Evolutionary conservation across 345 rosid species (phyloP), one percentile per base, ranked within the genome.

Genomic region (Acer saccharum): DNA sequence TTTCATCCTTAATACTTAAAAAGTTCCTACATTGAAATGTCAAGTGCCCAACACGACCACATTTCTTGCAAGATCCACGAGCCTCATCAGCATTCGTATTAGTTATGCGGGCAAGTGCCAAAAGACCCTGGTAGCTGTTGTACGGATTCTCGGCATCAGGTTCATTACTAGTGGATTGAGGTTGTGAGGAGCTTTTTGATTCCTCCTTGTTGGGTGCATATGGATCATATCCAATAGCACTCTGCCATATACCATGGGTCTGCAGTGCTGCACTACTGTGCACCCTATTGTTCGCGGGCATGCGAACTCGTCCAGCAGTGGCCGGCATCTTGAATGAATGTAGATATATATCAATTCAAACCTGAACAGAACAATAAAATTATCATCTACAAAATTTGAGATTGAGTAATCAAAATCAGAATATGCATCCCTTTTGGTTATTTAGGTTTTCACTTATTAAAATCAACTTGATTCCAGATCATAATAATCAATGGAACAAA

Each of bases 301-400:
- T 96, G 77, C 99, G 99, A 81, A 96, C 99, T 84, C 99, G 86
- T 13, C 99, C 99, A n/a, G 99, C 98, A 1, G 98, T 96, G 41
- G 99, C 99, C 86, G 98, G 99, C 98, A 96, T 96, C 92, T 86
- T 94, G 44, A 62, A 78, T 14, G 23, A 55, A 35, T 63, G 20
- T 7, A 7, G 16, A 25, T 50, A 76, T 25, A 25, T 25, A 25
- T 25, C 27, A 25, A 25, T 25, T 60, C 65, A 65, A 80, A 65
- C 11, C 70, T 57, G 66, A 11, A 10, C 2, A 68, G 8, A 7
- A 7, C 46, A 72, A 54, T 1, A 20, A 35, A n/a, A 76, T 13
- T 10, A 52, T 6, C 52, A 14, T 23, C 43, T 35, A 13, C 67
- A 16, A 35, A 8, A n/a, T 39, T 32, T 10, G 0, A 64, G 61